Evolutionary conservation across 1,284 basidiomycete genomes (phyloP), one percentile per base, ranked within the genome.

Genomic region (Rhodotorula glutinis): DNA sequence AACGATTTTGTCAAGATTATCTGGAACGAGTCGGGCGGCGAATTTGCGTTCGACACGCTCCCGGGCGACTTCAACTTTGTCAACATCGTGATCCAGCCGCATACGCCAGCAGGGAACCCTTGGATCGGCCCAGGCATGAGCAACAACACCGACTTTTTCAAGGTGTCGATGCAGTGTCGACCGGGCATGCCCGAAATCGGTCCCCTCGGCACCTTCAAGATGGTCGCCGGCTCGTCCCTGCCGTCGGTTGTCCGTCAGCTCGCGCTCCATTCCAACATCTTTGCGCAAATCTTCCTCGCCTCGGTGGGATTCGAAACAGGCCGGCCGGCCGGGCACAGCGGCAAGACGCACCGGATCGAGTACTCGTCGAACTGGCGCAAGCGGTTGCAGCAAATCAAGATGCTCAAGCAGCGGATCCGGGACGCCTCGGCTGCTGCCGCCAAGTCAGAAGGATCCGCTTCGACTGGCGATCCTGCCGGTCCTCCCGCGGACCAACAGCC

Each of bases 1-100:
- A 98, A 98, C 79, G 93, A 96, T 80, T 91, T 85, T 72, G 90
- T 96, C 73, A 88, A 92, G 66, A 94, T 99, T 76, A 86, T 99
- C 64, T 99, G 92, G 88, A 99, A 99, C 80, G 96, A 97, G 77
- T 91, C 90, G 16, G 93, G 92, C 25, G 76, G 80, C 43, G 79
- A 79, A 7, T 98, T 97, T 79, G 83, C 82, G 61, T 98, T 98
- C 77, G 91, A 95, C 79, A 98, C 94, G 29, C 82, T 97, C 70
- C 81, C 85, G 33, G 96, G 94, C 2, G 87, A 92, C 76, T 99
- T 97, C 83, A 95, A 98, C 79, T 97, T 95, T 77, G 87, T 98
- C 77, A 98, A 98, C 79, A 92, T 99, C 75, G 88, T 98, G 75
- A 90, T 99, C 75, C 91, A 95, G 75, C 91, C 93, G 3, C 92